phyloP scores from a whole-genome alignment of 352 stramenopile species.

The Thalassiosira hispida region DNA sequence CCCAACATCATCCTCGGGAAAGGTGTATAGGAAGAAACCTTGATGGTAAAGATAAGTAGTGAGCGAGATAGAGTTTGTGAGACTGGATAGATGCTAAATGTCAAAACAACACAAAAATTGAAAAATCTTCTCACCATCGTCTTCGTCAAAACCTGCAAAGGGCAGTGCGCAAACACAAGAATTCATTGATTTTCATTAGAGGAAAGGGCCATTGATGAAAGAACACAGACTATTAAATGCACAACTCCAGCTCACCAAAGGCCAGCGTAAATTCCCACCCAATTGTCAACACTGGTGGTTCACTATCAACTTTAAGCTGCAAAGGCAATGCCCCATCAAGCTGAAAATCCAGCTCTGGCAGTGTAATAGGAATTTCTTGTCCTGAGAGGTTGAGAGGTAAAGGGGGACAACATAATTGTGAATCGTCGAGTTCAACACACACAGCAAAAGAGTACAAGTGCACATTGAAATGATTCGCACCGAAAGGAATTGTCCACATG shows the following conservation, averaged over 20 bases:
- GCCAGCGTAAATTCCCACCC: conserved; percentile 43
- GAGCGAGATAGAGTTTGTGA: no score
- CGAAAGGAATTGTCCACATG: no score
- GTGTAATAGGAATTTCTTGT: conserved; percentile 11
- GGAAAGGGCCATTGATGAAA: no score
- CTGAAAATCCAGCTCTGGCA: conserved; percentile 45
- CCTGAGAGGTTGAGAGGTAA: conserved; percentile 9
- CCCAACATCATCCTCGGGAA: conserved; percentile 19
- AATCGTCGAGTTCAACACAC: neutral
- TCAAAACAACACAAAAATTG: no score
- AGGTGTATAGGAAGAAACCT: conserved; percentile 50
- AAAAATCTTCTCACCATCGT: no score
- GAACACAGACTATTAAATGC: conserved; percentile 9
- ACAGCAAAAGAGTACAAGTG: neutral
- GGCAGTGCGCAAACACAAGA: no score
- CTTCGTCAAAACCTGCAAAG: conserved; percentile 23
- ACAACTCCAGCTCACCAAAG: conserved; percentile 43
- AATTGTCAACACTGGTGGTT: conserved; percentile 17
- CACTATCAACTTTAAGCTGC: conserved; percentile 26
- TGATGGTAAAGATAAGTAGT: no score
- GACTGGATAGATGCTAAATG: no score
- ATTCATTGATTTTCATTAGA: no score
- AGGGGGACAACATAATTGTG: neutral
- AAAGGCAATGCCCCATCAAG: conserved; percentile 31
- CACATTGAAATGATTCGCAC: no score